Evolutionary conservation across 768 basidiomycete species (phyloP).

Genomic region (Naematelia encephala): DNA sequence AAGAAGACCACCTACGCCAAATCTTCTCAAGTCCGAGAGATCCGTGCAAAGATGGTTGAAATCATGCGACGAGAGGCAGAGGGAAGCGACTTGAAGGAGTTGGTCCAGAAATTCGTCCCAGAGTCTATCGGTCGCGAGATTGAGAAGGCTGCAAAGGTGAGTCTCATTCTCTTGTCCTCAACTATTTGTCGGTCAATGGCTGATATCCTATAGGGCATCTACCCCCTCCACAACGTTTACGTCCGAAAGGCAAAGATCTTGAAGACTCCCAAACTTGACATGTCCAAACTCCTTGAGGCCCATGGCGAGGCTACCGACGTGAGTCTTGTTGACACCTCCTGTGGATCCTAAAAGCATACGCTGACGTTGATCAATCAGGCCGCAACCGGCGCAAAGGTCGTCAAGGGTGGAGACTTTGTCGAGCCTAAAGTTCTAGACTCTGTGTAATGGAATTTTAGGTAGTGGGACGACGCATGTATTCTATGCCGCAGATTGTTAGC

Average conservation of each 20-base stretch:
- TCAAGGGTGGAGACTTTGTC: constrained; percentile 79
- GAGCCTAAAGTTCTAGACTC: constrained; percentile 91
- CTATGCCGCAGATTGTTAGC: constrained; percentile 4
- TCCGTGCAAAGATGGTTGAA: constrained; percentile 97
- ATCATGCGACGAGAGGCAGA: constrained; percentile 78
- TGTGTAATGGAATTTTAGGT: constrained; percentile 58
- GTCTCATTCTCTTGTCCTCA: constrained; percentile 4
- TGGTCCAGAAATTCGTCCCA: constrained; percentile 95
- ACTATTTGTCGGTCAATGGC: not conserved
- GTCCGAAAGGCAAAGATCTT: constrained; percentile 99
- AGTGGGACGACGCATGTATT: constrained; percentile 18
- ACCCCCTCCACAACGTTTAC: constrained; percentile 98
- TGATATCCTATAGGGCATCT: constrained; percentile 67
- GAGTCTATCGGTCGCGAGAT: constrained; percentile 99
- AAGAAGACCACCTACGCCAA: constrained; percentile 99
- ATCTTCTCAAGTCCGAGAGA: constrained; percentile 89
- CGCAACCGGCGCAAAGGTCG: constrained; percentile 81
- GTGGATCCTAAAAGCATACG: constrained; percentile 14
- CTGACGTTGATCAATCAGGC: constrained; percentile 58
- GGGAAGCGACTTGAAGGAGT: constrained; percentile 84
- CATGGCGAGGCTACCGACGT: constrained; percentile 95
- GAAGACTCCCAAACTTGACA: constrained; percentile 94
- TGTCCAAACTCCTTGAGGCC: constrained; percentile 90
- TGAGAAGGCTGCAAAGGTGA: constrained; percentile 75
- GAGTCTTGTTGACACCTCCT: constrained; percentile 52